Percentiles rank a stretch among this genome's conserved stretches.
phyloP scores from a whole-genome alignment of 768 basidiomycete genomes.

The Pisolithus microcarpus region DNA sequence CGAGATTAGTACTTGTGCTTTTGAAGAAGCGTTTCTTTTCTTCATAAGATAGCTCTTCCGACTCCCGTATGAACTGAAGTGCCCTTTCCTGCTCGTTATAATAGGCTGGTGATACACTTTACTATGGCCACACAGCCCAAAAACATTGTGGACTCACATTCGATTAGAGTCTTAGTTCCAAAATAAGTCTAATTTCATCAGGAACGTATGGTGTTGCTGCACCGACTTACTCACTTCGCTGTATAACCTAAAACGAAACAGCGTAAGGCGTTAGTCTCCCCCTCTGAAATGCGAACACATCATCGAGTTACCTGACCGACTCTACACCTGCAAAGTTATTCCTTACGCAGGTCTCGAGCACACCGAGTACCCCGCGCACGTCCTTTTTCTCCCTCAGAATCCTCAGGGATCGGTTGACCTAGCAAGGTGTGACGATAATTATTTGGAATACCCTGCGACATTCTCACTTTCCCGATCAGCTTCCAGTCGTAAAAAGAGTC shows the following conservation, averaged over 20 bases:
- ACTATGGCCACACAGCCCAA: background rate
- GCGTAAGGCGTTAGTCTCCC: background rate
- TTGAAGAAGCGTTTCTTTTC: conserved; percentile 94
- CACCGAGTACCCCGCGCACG: conserved; percentile 77
- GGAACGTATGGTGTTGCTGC: conserved; percentile 2
- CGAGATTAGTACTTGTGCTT: conserved; percentile 81
- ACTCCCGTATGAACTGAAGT: conserved; percentile 68
- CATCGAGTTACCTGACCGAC: conserved; percentile 52
- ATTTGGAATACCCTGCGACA: background rate
- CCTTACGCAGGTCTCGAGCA: conserved; percentile 85
- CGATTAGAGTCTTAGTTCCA: conserved; percentile 86
- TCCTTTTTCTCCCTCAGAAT: conserved; percentile 71
- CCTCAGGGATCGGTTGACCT: conserved; percentile 71
- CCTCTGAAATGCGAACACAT: background rate
- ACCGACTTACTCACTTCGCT: conserved; percentile 52
- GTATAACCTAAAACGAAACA: conserved; percentile 54
- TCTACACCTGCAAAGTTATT: conserved; percentile 93
- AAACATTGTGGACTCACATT: conserved; percentile 43
- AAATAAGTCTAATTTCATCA: conserved; percentile 63
- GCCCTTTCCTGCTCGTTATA: conserved; percentile 71
- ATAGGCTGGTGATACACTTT: conserved; percentile 50
- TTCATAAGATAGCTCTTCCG: conserved; percentile 66
- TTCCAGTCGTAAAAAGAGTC: conserved; percentile 91
- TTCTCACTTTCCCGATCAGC: conserved; percentile 62
- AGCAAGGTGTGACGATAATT: background rate